Base-by-base conservation (phyloP, 768 basidiomycete species). In the Suillus ampliporus region DNA sequence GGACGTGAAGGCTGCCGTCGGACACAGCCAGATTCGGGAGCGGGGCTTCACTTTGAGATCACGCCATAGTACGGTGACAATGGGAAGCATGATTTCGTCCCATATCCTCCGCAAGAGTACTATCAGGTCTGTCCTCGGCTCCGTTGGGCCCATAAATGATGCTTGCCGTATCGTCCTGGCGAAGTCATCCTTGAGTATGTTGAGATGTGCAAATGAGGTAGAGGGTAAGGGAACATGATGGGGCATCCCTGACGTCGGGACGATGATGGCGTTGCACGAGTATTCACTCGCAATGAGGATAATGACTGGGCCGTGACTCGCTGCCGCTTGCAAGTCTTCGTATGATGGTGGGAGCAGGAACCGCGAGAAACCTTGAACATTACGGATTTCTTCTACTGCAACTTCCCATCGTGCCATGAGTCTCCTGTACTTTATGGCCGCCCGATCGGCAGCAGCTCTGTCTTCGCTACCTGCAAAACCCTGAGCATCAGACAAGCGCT, bases 11-110 rank as follows among this genome's bases (percentile, higher is more conserved):
- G 48, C 64, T 3, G 74, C 70, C 0, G 67, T 64, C 5, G 72
- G 72, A 21, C 72, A 74, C 72, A 72, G 74, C 72, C 72, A 74
- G 21, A 74, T 47, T 19, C 72, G 71, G 8, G 69, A 69, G 8
- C 69, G 34, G 10, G 8, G 4, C 34, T 35, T 6, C 34, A 35
- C 7, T 35, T 66, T 34, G 14, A 43, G 3, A 65, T 56, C 5
- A 34, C 19, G 9, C 46, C 53, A 41, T 68, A 60, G 6, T 37
- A n/a, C 14, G 77, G 68, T 58, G 21, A 68, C 40, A 44, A 77
- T 58, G 4, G 75, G 75, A 13, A 58, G 52, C 26, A 74, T 72
- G 31, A 76, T 61, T 3, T 59, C 47, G 23, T 68, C 47, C 76
- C 76, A 77, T 19, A 77, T 64, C 0, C 63, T 52, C 4, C 71